Conservation (phyloP, 129 eudicot species). For the Daucus carota region DH1_v3.0 NC_030387.2:39553001-39553500, state of each 20-base stretch:
- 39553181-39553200: constrained; percentile 51
- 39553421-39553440: background rate
- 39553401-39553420: background rate
- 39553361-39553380: background rate
- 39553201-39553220: constrained; percentile 61
- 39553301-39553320: background rate
- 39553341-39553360: too few relatives aligned
- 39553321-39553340: background rate
- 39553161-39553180: constrained; percentile 60
- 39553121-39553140: constrained; percentile 70
- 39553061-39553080: background rate
- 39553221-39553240: constrained; percentile 78
- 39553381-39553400: background rate
- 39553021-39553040: too few relatives aligned
- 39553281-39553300: constrained; percentile 54
- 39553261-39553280: constrained; percentile 95
- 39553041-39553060: background rate
- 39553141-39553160: constrained; percentile 74
- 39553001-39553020: constrained; percentile 59
- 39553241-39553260: constrained; percentile 88
- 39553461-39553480: background rate
- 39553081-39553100: constrained; percentile 65
- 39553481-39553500: background rate
- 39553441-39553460: too few relatives aligned
- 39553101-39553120: constrained; percentile 45